A percentile compares a stretch with the other conserved stretches of the same genome.
Conservation (phyloP, 176 grass and related monocot genomes). For the Neostapfia colusana region DNA sequence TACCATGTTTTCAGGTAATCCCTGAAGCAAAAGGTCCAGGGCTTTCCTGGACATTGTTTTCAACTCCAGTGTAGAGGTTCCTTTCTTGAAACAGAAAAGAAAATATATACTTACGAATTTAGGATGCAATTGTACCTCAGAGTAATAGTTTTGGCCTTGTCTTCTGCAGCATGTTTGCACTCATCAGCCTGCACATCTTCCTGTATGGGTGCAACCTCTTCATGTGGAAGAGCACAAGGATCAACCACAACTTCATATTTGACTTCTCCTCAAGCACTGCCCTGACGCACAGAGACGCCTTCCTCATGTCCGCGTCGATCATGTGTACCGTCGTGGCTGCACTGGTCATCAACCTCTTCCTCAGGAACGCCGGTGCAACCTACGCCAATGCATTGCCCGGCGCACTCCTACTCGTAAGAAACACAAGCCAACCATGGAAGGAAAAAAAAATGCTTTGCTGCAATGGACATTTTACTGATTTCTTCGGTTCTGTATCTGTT, state of each 20-base stretch:
- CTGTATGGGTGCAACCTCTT: conserved; percentile 90
- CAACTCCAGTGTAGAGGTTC: background rate
- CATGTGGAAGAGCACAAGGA: conserved; percentile 81
- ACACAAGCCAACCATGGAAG: background rate
- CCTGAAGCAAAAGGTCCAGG: background rate
- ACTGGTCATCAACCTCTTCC: conserved; percentile 70
- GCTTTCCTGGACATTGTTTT: too few species aligned
- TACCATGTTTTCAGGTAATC: conserved; percentile 86
- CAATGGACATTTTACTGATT: background rate
- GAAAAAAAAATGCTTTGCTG: background rate
- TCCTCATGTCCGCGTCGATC: conserved; percentile 78
- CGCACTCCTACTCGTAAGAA: conserved; percentile 66
- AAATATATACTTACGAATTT: too few species aligned
- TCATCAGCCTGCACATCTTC: conserved; percentile 87
- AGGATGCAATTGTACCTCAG: background rate
- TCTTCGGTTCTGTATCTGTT: conserved; percentile 1
- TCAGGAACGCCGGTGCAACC: conserved; percentile 50
- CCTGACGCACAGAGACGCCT: conserved; percentile 76
- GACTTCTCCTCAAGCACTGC: conserved; percentile 67
- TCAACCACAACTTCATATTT: conserved; percentile 91
- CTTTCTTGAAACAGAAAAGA: too few species aligned
- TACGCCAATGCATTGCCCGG: conserved; percentile 68
- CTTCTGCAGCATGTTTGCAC: conserved; percentile 78
- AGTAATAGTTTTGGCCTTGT: background rate
- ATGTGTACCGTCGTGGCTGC: conserved; percentile 71